phyloP scores from a whole-genome alignment of 306 rosid genomes.

The Psophocarpus tetragonolobus region DNA sequence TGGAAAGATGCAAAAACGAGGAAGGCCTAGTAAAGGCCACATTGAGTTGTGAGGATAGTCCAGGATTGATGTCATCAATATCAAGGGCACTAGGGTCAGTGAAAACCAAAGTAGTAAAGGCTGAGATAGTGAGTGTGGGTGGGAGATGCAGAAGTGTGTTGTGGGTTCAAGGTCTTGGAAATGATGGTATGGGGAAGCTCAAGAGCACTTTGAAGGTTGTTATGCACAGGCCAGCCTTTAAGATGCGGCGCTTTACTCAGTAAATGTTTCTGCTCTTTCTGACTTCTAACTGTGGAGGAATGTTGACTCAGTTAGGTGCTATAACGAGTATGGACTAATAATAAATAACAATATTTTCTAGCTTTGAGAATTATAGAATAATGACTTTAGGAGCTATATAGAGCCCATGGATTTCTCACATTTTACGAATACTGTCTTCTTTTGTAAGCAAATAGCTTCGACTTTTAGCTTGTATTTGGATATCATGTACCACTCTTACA shows the following conservation, averaged over 20 bases:
- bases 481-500: neutral
- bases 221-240: constrained; percentile 39
- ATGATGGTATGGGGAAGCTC: constrained; percentile 43
- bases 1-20: constrained; percentile 45
- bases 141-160: constrained; percentile 58
- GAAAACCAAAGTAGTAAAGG: constrained; percentile 55
- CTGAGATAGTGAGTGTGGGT: constrained; percentile 65
- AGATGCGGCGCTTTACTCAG: constrained; percentile 18
- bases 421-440: neutral
- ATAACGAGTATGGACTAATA: constrained; percentile 12
- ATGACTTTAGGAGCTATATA: constrained; percentile 24
- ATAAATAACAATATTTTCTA: neutral
- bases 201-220: constrained; percentile 53
- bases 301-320: constrained; percentile 27
- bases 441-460: neutral
- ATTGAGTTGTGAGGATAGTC: constrained; percentile 63
- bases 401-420: neutral
- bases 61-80: constrained; percentile 51
- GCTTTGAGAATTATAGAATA: constrained; percentile 5
- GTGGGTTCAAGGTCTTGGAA: constrained; percentile 59
- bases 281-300: constrained; percentile 20
- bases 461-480: neutral
- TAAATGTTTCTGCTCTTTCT: constrained; percentile 11
- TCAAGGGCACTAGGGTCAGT: constrained; percentile 45
- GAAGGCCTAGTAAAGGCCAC: constrained; percentile 54